Evolutionary conservation across 2,329 filamentous ascomycete genomes (phyloP).

Genomic region (Epichloe sibirici): DNA sequence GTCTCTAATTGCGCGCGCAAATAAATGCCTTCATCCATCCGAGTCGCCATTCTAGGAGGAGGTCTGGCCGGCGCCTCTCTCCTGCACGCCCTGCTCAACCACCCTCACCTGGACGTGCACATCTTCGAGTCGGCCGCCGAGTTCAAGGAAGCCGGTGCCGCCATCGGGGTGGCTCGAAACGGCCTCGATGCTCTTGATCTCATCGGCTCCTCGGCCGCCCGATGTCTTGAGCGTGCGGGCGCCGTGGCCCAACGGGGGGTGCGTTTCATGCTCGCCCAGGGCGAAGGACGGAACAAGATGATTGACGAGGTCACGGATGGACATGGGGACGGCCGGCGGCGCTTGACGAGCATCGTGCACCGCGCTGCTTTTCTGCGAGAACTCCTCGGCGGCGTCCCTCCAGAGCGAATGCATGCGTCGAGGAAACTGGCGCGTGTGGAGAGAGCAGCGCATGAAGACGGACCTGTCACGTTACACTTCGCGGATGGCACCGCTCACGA

Average conservation of each 20-base stretch:
- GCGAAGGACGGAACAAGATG: constrained; percentile 3
- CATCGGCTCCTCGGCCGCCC: constrained; percentile 3
- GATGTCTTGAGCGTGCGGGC: constrained; percentile 8
- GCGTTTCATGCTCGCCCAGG: constrained; percentile 7
- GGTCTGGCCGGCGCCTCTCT: constrained; percentile 11
- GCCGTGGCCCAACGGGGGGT: constrained; percentile 9
- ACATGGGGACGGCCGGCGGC: background rate
- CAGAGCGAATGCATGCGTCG: constrained; percentile 5
- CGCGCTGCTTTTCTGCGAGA: constrained; percentile 11
- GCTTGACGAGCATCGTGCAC: constrained; percentile 9
- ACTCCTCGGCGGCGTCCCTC: constrained; percentile 9
- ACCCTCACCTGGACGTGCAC: constrained; percentile 10
- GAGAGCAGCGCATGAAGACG: background rate
- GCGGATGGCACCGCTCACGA: constrained; percentile 7
- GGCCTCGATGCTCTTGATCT: constrained; percentile 9
- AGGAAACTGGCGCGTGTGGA: constrained; percentile 7
- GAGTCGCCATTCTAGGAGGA: constrained; percentile 14
- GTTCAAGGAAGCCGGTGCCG: constrained; percentile 13
- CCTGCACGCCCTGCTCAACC: constrained; percentile 10
- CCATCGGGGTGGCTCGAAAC: constrained; percentile 10
- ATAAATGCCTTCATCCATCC: background rate
- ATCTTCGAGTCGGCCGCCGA: constrained; percentile 13
- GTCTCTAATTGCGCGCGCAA: too few species aligned
- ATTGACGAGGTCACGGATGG: background rate
- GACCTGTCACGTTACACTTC: constrained; percentile 7